Evolutionary conservation across 2,329 filamentous ascomycete genomes (phyloP), one percentile per base, ranked within the genome.

Genomic region (Scytalidium sp.): DNA sequence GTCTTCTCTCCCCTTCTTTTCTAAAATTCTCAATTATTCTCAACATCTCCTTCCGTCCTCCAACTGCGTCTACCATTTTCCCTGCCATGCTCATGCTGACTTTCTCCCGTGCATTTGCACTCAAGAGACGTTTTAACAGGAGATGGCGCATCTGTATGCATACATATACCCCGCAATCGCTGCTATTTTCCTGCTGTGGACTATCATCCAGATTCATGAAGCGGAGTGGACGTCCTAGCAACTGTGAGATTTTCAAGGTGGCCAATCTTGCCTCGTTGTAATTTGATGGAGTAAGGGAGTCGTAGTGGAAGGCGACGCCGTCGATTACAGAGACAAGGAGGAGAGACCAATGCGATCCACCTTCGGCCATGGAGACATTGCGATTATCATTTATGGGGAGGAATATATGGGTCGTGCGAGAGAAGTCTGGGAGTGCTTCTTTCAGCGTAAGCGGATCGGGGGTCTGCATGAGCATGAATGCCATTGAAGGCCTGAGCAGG

Each of bases 161-260:
- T 3, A 99, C 94, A 67, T 92, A 97, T 1, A 99, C 90, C 17
- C 94, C 94, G 60, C 94, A 99, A 69, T 99, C 94, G 64, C 83
- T 93, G 21, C 88, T 84, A 59, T 97, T 97, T 59, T 92, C 87
- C 68, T 99, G 94, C 62, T 95, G 88, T 0, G 94, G 94, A 9
- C 84, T 87, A 64, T 97, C 93, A 0, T 86, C 76, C 48, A 99
- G 78, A 66, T 93, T 84, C 62, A 92, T 81, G 65, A 95, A 97
- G 19, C 84, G 77, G 17, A 95, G 71, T 4, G 76, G 76, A 50
- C 81, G 80, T 27, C 78, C 76, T 0, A 97, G 76, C 23, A 97
- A 72, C 25, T 75, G 72, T 21, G 80, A 76, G 41, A 99, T 75
- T 60, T 90, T 88, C 43, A 79, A 71, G 0, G 87, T 83, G 6